phyloP scores from a whole-genome alignment of 768 basidiomycete species.

The Chalciporus piperatus region DNA sequence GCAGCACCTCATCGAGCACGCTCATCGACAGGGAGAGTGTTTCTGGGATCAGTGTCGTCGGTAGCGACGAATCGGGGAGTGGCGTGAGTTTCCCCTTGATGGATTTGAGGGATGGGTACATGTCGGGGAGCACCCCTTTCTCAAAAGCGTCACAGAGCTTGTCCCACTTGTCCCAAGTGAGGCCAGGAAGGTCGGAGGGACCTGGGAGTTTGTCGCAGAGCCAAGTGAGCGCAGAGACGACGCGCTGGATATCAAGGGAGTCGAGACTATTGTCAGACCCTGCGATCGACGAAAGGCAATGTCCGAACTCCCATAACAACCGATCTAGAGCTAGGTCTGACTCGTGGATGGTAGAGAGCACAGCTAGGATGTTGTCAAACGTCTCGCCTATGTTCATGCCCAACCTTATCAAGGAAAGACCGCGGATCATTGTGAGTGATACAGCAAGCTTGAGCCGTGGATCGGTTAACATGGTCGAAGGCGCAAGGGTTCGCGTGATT shows the following conservation, averaged over 20 bases:
- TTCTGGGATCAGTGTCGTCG: conserved; percentile 35
- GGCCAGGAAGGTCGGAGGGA: conserved; percentile 46
- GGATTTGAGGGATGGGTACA: conserved; percentile 30
- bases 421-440: conserved; percentile 32
- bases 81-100: conserved; percentile 34
- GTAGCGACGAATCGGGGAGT: conserved; percentile 20
- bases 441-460: conserved; percentile 34
- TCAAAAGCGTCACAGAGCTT: conserved; percentile 42
- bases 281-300: conserved; percentile 31
- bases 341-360: conserved; percentile 26
- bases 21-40: conserved; percentile 44
- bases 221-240: conserved; percentile 55
- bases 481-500: conserved; percentile 35
- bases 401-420: conserved; percentile 23
- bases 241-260: conserved; percentile 35
- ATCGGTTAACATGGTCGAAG: conserved; percentile 21
- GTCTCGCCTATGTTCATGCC: conserved; percentile 19
- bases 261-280: conserved; percentile 22
- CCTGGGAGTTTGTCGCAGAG: conserved; percentile 43
- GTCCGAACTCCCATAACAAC: conserved; percentile 38
- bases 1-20: conserved; percentile 48
- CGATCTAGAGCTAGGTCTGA: conserved; percentile 24
- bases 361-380: conserved; percentile 23
- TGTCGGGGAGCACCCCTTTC: conserved; percentile 26
- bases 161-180: conserved; percentile 46